A percentile compares a stretch with the other conserved stretches of the same genome.
Conservation (phyloP, 2,329 filamentous ascomycete genomes). For the Parafenestella ontariensis region DNA sequence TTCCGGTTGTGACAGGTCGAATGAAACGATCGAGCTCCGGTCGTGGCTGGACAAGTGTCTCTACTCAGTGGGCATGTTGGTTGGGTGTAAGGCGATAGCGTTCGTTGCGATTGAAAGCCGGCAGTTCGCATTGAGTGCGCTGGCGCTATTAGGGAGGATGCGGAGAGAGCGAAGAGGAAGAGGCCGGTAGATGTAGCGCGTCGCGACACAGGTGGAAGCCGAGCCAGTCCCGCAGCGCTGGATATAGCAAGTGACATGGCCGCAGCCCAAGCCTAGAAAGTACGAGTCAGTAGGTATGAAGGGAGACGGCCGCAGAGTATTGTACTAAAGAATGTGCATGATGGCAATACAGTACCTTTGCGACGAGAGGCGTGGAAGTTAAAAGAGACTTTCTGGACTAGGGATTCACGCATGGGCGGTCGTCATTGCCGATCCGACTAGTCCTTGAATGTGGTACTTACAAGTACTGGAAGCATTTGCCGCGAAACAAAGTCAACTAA, state of each 20-base stretch:
- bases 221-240: constrained; percentile 32
- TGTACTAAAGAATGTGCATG: constrained; percentile 19
- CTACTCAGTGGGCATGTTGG: constrained; percentile 41
- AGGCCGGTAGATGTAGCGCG: constrained; percentile 36
- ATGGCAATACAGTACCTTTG: constrained; percentile 31
- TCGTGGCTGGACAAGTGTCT: constrained; percentile 36
- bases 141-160: constrained; percentile 34
- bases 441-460: constrained; percentile 28
- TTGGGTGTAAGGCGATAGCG: constrained; percentile 21
- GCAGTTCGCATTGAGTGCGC: constrained; percentile 28
- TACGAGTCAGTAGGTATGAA: constrained; percentile 28
- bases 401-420: constrained; percentile 36
- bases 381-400: constrained; percentile 38
- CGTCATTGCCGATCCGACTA: constrained; percentile 42
- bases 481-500: not conserved
- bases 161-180: constrained; percentile 41
- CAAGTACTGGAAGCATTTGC: constrained; percentile 27
- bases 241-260: constrained; percentile 48
- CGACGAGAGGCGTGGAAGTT: constrained; percentile 24
- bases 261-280: constrained; percentile 41
- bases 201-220: constrained; percentile 28
- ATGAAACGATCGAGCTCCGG: constrained; percentile 41
- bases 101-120: constrained; percentile 19
- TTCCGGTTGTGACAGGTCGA: constrained; percentile 36
- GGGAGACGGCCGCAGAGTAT: constrained; percentile 6